phyloP scores from a whole-genome alignment of 352 stramenopile genomes.

The Phytopythium boreale region DNA sequence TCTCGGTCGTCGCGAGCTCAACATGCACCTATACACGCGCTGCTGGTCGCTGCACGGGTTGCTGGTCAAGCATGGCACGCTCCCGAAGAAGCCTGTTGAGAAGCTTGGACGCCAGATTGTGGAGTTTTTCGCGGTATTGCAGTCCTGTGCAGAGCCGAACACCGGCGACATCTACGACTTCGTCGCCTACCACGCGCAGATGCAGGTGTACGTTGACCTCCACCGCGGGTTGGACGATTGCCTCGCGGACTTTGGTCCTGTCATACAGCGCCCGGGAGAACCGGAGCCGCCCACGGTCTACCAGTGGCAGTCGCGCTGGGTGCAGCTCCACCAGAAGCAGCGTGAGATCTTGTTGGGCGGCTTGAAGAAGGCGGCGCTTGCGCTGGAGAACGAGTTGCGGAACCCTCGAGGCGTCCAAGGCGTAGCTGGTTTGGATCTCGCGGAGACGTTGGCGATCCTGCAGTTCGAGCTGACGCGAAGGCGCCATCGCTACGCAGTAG shows the following conservation, averaged over 20 bases:
- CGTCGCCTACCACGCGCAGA: conserved; percentile 1
- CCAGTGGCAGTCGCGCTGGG: conserved; percentile 5
- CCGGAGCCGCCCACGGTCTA: conserved; percentile 2
- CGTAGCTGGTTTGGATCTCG: neutral
- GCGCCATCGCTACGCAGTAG: conserved; percentile 1
- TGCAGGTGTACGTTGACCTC: conserved; percentile 2
- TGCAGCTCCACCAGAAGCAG: conserved; percentile 6
- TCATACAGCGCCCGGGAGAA: conserved; percentile 1
- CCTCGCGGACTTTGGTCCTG: neutral
- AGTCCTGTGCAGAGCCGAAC: conserved; percentile 3
- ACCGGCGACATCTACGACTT: conserved; percentile 5
- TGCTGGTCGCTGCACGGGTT: conserved; percentile 1
- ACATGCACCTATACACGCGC: conserved; percentile 5
- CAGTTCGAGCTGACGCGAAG: neutral
- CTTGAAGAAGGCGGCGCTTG: conserved; percentile 1
- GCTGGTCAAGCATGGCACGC: conserved; percentile 3
- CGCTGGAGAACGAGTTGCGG: neutral
- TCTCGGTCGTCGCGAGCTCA: neutral
- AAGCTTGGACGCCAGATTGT: conserved; percentile 1
- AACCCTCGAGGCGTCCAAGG: conserved; percentile 1
- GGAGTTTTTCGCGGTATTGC: conserved; percentile 1
- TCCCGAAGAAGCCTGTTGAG: conserved; percentile 2
- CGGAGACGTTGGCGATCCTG: neutral
- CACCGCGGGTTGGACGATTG: conserved; percentile 3
- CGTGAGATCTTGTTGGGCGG: neutral